Conservation (phyloP, 495 filamentous ascomycete genomes). For the Talaromyces stipitatus region DNA sequence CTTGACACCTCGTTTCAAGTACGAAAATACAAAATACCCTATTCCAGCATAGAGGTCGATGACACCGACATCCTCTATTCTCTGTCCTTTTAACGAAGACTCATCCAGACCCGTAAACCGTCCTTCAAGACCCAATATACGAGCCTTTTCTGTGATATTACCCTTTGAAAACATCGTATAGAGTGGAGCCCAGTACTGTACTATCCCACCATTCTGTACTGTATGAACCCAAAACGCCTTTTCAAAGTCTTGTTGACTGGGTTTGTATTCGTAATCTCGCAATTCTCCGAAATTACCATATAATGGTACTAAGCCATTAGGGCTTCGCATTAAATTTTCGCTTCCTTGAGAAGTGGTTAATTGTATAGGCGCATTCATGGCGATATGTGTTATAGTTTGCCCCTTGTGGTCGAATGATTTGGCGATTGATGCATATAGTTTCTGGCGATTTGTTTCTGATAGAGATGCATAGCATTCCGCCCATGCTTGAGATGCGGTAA, state of each 20-base stretch:
- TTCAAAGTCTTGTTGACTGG: slow-evolving; percentile 40
- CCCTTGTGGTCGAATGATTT: slow-evolving; percentile 25
- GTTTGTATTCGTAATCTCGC: slow-evolving; percentile 10
- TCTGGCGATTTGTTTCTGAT: slow-evolving; percentile 19
- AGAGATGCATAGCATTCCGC: slow-evolving; percentile 27
- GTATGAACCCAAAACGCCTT: slow-evolving; percentile 65
- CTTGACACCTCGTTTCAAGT: slow-evolving; percentile 58
- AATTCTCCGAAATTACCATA: slow-evolving; percentile 59
- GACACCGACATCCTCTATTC: slow-evolving; percentile 37
- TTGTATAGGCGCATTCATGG: slow-evolving; percentile 65
- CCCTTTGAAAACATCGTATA: slow-evolving; percentile 91
- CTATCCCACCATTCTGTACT: slow-evolving; percentile 66
- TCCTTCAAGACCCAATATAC: slow-evolving; percentile 45
- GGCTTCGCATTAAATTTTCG: slow-evolving; percentile 62
- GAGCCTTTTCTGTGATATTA: slow-evolving; percentile 81
- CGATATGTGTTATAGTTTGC: slow-evolving; percentile 53
- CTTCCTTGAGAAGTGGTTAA: slow-evolving; percentile 14
- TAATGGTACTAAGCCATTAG: slow-evolving; percentile 51
- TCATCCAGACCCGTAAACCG: slow-evolving; percentile 25
- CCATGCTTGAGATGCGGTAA: slow-evolving; percentile 40
- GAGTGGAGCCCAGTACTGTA: slow-evolving; percentile 78
- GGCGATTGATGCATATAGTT: slow-evolving; percentile 44
- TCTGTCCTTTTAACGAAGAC: slow-evolving; percentile 16
- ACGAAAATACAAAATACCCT: slow-evolving; percentile 85
- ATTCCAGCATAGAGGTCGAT: slow-evolving; percentile 89